phyloP scores from a whole-genome alignment of 2,329 filamentous ascomycete species.

The Colletotrichum sp. region DNA sequence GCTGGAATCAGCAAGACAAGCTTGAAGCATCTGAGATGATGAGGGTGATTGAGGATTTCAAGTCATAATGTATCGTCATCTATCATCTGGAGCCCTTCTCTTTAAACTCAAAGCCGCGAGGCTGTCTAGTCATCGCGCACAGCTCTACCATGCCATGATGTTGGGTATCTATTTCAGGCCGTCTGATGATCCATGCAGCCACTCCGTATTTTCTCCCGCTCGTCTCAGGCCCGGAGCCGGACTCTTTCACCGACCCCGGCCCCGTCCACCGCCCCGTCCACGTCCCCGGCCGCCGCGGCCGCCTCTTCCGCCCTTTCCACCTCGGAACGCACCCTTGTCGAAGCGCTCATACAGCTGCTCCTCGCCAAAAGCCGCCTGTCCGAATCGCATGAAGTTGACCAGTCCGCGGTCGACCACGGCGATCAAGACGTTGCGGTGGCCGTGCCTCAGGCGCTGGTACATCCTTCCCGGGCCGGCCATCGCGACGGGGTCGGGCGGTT shows the following conservation, averaged over 20 bases:
- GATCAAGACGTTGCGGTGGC: conserved; percentile 81
- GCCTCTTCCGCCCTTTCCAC: conserved; percentile 41
- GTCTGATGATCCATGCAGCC: background rate
- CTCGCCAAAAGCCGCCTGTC: conserved; percentile 79
- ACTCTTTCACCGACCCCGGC: conserved; percentile 27
- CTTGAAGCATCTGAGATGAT: background rate
- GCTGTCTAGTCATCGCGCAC: background rate
- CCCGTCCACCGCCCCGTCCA: conserved; percentile 37
- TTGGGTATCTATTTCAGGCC: background rate
- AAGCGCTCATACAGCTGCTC: conserved; percentile 74
- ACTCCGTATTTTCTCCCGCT: conserved; percentile 3
- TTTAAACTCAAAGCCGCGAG: background rate
- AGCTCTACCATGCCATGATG: background rate
- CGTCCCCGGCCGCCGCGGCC: conserved; percentile 49
- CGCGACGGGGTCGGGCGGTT: conserved; percentile 53
- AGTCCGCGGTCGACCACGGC: conserved; percentile 91
- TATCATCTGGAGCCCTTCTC: background rate
- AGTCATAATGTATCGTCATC: background rate
- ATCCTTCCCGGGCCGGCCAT: conserved; percentile 53
- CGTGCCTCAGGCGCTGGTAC: conserved; percentile 83
- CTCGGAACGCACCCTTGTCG: conserved; percentile 42
- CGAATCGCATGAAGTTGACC: conserved; percentile 84
- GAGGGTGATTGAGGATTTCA: background rate
- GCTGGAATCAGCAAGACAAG: background rate
- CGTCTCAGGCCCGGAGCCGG: conserved; percentile 26